Base-by-base conservation (phyloP, 2,329 filamentous ascomycete genomes). In the Sporothrix schenckii region DNA sequence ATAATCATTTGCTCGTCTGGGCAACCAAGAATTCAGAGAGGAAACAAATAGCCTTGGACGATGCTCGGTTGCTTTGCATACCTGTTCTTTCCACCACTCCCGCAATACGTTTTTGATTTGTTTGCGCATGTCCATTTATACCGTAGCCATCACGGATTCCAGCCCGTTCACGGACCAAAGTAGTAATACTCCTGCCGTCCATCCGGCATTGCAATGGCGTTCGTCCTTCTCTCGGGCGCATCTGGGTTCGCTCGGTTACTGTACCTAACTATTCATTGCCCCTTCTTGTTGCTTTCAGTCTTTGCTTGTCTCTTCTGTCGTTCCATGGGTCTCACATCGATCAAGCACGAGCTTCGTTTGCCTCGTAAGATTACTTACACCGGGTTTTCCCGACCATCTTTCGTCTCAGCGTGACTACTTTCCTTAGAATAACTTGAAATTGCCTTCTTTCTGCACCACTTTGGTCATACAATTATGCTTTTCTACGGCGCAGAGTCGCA, bases 141-240 rank as follows among this genome's bases (percentile, higher is more conserved):
- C 5, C 30, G 16, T 19, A n/a, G 30, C 30, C 53, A 21, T 16
- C 30, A 39, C 41, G 60, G 47, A 66, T 41, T 66, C n/a, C 21
- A 24, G 16, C 47, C 19, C 47, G 24, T 21, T 52, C 47, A 34
- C 34, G 34, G 34, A 34, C 34, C 34, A 34, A 34, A 34, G 34
- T 34, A 34, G 6, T 9, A 34, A 7, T 34, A 34, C 7, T 6
- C 34, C 34, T 34, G 34, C 34, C 34, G 34, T 34, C 34, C 24
- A 52, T 66, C 63, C 30, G 63, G 63, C 47, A 66, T 39, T 66
- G 47, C 47, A 13, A 27, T 24, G 63, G 63, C 21, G 39, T 52
- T 52, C 27, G 16, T 39, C 63, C 19, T 66, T 49, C 6, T 39
- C 21, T n/a, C 52, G 47, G 24, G 44, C 34, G 50, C 24, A 9